These are phyloP conservation scores for Hyaloperonospora brassicae DNA, from an alignment of 352 stramenopile species.

Conservation along the genomic window DNA sequence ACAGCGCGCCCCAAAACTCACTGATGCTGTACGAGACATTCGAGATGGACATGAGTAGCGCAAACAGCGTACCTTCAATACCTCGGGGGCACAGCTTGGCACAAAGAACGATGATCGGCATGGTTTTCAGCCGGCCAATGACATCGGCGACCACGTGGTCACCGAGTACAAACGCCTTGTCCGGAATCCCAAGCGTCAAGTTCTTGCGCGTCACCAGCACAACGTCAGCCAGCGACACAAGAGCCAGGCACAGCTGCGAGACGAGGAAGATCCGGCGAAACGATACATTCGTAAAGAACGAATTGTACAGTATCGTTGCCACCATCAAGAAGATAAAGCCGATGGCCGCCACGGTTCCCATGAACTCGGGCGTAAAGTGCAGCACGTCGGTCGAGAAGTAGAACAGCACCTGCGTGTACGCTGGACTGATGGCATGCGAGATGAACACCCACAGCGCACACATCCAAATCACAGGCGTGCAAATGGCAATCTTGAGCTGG, in stretches of 20 bases:
- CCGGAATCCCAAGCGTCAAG: slow-evolving; percentile 86
- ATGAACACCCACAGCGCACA: slow-evolving; percentile 94
- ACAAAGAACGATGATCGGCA: slow-evolving; percentile 93
- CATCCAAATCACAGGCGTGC: slow-evolving; percentile 89
- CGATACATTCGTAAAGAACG: slow-evolving; percentile 83
- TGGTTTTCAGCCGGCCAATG: slow-evolving; percentile 76
- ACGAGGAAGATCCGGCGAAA: slow-evolving; percentile 92
- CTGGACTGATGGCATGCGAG: slow-evolving; percentile 89
- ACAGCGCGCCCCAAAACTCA: slow-evolving; percentile 87
- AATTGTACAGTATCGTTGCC: slow-evolving; percentile 78
- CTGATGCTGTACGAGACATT: slow-evolving; percentile 92
- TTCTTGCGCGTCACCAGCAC: slow-evolving; percentile 92
- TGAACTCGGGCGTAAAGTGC: slow-evolving; percentile 91
- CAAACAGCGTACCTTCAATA: slow-evolving; percentile 95
- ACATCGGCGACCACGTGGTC: slow-evolving; percentile 89
- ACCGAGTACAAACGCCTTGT: slow-evolving; percentile 92
- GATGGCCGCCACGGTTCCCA: slow-evolving; percentile 81
- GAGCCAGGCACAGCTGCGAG: slow-evolving; percentile 61
- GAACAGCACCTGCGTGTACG: slow-evolving; percentile 90
- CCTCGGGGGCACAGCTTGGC: slow-evolving; percentile 91
- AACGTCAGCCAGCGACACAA: slow-evolving; percentile 69
- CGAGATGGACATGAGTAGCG: slow-evolving; percentile 95
- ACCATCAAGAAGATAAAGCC: slow-evolving; percentile 77
- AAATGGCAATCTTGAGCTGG: slow-evolving; percentile 73
- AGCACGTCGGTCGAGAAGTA: slow-evolving; percentile 95